Evolutionary conservation across 2,329 filamentous ascomycete species (phyloP).

Genomic region (Penicillium sp.): DNA sequence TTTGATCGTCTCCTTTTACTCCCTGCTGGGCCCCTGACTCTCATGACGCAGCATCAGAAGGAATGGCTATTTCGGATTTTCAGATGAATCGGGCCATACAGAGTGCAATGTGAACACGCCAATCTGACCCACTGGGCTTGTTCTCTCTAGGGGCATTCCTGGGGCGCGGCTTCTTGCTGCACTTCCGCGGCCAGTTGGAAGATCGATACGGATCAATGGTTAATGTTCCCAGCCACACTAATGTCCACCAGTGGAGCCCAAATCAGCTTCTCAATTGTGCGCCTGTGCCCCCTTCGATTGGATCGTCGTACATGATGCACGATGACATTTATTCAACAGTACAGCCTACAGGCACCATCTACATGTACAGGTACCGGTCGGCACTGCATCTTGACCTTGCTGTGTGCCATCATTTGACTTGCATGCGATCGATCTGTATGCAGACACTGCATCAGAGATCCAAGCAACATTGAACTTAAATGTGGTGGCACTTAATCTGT

Average conservation of each 20-base stretch:
- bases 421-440: conserved; percentile 3
- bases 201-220: background rate
- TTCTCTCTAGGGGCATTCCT: conserved; percentile 3
- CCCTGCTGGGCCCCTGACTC: conserved; percentile 20
- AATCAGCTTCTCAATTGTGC: conserved; percentile 9
- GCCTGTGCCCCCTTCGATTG: conserved; percentile 1
- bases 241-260: conserved; percentile 11
- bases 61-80: background rate
- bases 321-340: background rate
- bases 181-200: conserved; percentile 22
- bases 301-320: background rate
- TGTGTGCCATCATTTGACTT: conserved; percentile 2
- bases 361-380: background rate
- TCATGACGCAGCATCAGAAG: background rate
- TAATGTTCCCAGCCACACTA: conserved; percentile 17
- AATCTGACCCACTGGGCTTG: conserved; percentile 7
- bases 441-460: background rate
- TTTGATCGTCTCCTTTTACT: conserved; percentile 20
- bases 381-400: background rate
- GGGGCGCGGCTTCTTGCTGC: conserved; percentile 10
- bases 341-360: background rate
- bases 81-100: conserved; percentile 17
- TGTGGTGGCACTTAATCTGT: background rate
- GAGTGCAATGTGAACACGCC: conserved; percentile 10
- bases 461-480: conserved; percentile 1